Base-by-base conservation (phyloP, 2,329 filamentous ascomycete genomes). In the Colletotrichum tabaci region DNA sequence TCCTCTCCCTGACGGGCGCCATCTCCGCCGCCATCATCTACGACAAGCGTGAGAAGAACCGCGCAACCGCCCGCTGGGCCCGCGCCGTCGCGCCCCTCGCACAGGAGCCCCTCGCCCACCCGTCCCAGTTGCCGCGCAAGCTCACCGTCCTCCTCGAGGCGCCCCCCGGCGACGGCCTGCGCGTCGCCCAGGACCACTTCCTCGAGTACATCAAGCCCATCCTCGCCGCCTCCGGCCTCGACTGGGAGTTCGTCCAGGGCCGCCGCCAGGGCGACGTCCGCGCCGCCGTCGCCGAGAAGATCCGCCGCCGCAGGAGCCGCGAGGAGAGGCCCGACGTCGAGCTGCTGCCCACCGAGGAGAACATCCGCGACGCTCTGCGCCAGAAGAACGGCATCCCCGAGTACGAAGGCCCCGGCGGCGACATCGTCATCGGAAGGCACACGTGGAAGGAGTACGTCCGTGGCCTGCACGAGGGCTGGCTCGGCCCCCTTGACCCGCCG, bases 371-470 rank as follows among this genome's bases (percentile, higher is more conserved):
- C 70, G 86, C 88, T 12, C 83, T 92, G 63, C 88, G 95, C 76
- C 85, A 87, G 77, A 88, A 86, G 74, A 90, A 91, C 72, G 92
- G 92, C 8, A 89, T 96, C 12, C 86, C 85, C 35, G 90, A 94
- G 44, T 96, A 92, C 78, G 86, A 91, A 4, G 95, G 94, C 12
- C 86, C 92, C 26, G 88, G 89, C 74, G 96, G 96, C 55, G 96
- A 98, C 79, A 87, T 99, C 62, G 91, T 98, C 21, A 90, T 99
- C 76, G 96, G 96, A 15, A 87, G 96, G 67, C 93, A 98, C 80
- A 92, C 96, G 12, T 99, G 96, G 96, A 99, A 98, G 84, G 96
- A 99, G 83, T 99, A 98, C 80, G 86, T 98, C 30, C 89, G 95
- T 70, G 96, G 96, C 56, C 79, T 98, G 75, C 96, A 99, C 80